These are phyloP conservation scores for Apiospora malaysiana DNA, from an alignment of 2,329 filamentous ascomycete genomes.

Conservation along the genomic window DNA sequence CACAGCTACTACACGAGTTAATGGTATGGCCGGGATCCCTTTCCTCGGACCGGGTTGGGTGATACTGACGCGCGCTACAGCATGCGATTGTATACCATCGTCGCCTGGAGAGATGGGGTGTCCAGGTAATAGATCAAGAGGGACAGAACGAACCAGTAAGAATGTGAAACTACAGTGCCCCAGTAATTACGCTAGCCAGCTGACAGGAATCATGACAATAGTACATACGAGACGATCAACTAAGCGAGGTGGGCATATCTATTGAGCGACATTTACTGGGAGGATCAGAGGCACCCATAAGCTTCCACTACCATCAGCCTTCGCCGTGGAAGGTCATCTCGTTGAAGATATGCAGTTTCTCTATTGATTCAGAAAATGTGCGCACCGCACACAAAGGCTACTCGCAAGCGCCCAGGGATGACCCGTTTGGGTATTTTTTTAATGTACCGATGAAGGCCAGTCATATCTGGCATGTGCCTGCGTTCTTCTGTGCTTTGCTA, in stretches of 20 bases:
- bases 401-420: background rate
- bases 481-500: background rate
- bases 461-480: background rate
- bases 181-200: background rate
- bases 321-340: background rate
- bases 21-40: background rate
- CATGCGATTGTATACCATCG: background rate
- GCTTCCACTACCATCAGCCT: rapidly evolving
- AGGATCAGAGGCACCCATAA: background rate
- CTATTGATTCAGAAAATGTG: background rate
- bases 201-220: background rate
- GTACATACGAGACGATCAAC: background rate
- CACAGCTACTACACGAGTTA: background rate
- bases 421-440: rapidly evolving
- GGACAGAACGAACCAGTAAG: background rate
- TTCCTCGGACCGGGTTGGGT: background rate
- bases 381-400: background rate
- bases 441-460: background rate
- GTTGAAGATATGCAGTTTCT: background rate
- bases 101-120: background rate
- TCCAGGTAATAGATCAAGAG: too few species aligned
- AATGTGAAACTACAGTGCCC: too few species aligned
- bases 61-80: background rate
- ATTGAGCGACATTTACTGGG: background rate
- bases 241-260: background rate